Evolutionary conservation across 1,284 basidiomycete species (phyloP).

Genomic region (Coniferiporia sulphurascens): DNA sequence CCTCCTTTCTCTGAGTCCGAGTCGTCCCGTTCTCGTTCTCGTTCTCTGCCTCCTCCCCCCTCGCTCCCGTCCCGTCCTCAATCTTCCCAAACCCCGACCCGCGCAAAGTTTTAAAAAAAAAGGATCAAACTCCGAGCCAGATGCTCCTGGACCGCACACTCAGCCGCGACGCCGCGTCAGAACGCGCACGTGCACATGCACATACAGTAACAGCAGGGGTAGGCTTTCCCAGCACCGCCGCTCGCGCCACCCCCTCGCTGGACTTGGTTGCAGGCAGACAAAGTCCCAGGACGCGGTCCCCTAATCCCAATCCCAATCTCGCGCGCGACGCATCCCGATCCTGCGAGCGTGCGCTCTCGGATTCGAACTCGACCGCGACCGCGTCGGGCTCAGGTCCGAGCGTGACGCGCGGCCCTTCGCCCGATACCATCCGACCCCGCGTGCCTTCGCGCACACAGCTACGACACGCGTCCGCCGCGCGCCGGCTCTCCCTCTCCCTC

Average conservation of each 20-base stretch:
- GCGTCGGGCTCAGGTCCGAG: background rate
- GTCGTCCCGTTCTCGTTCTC: no score
- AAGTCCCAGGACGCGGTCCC: background rate
- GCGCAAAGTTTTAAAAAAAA: no score
- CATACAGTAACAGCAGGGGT: background rate
- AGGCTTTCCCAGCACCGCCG: background rate
- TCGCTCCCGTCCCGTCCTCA: no score
- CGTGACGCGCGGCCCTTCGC: background rate
- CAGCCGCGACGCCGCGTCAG: background rate
- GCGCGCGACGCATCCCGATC: background rate
- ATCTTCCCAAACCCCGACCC: background rate
- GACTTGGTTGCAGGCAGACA: background rate
- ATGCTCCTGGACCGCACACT: background rate
- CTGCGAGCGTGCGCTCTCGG: background rate
- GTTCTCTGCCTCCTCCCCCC: no score
- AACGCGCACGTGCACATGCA: background rate
- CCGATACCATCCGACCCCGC: background rate
- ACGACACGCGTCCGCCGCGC: conserved; percentile 4
- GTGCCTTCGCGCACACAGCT: conserved; percentile 4
- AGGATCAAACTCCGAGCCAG: background rate
- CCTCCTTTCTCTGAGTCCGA: background rate
- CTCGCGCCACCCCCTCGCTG: background rate
- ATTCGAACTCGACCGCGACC: background rate
- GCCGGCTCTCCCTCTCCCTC: background rate
- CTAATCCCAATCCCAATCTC: background rate